Evolutionary conservation across 225 moss, liverwort and hornwort genomes (phyloP).

Genomic region (Climacium dendroides): DNA sequence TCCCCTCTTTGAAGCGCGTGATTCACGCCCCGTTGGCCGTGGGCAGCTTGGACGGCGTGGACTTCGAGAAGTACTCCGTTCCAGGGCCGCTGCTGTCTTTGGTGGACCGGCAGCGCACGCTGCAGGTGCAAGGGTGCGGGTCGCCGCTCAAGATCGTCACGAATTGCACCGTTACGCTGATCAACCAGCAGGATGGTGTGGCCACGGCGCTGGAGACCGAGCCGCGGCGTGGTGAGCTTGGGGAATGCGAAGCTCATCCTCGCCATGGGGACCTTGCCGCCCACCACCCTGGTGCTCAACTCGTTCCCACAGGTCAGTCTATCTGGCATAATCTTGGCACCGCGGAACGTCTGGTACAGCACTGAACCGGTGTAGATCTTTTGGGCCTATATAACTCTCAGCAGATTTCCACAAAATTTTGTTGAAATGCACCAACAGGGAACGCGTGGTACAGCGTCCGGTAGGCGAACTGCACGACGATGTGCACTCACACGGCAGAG

Average conservation of each 20-base stretch:
- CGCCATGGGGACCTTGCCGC: conserved; percentile 1
- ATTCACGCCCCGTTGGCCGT: not conserved
- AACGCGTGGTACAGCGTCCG: not conserved
- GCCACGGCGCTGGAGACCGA: not conserved
- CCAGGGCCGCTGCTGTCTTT: not conserved
- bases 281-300: not conserved
- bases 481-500: not conserved
- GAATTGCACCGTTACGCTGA: not conserved
- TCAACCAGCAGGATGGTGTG: not conserved
- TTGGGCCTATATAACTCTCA: not conserved
- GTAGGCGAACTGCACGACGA: not conserved
- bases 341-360: not conserved
- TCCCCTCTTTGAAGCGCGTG: not conserved
- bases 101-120: not conserved
- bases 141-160: not conserved
- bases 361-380: no score
- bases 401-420: not conserved
- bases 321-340: not conserved
- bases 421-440: not conserved
- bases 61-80: conserved; percentile 6
- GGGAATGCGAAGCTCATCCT: conserved; percentile 4
- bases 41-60: not conserved
- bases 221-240: not conserved
- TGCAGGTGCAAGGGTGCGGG: not conserved
- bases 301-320: not conserved